Percentiles rank a stretch among this genome's conserved stretches.
These are phyloP conservation scores for Sporopachydermia lactativora DNA, from an alignment of 805 yeast genomes.

Conservation along the genomic window DNA sequence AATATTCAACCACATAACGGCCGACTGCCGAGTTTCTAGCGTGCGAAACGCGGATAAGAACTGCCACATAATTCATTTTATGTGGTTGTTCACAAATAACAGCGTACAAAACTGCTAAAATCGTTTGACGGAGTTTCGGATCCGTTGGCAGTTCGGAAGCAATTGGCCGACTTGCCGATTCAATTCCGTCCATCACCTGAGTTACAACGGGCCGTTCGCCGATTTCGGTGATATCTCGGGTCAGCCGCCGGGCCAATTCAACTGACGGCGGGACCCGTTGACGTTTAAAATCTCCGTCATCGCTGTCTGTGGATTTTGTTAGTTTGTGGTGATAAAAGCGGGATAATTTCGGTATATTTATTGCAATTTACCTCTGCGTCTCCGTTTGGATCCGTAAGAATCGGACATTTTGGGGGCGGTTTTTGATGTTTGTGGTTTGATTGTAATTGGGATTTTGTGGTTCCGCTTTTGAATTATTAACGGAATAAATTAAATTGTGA, in stretches of 20 bases:
- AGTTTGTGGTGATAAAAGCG: no score
- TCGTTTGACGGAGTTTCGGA: constrained; percentile 40
- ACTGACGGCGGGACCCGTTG: constrained; percentile 8
- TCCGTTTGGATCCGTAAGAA: background rate
- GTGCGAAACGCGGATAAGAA: constrained; percentile 52
- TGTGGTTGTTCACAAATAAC: constrained; percentile 83
- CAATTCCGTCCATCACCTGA: constrained; percentile 22
- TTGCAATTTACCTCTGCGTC: constrained; percentile 1
- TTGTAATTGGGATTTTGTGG: no score
- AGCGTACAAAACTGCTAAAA: constrained; percentile 52
- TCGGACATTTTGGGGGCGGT: no score
- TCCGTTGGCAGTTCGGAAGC: constrained; percentile 51
- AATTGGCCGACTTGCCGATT: constrained; percentile 53
- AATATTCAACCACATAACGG: constrained; percentile 49
- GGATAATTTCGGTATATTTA: no score
- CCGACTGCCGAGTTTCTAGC: constrained; percentile 53
- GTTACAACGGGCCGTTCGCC: constrained; percentile 35
- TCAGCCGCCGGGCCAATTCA: constrained; percentile 8
- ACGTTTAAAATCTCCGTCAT: constrained; percentile 19
- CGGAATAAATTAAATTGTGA: no score
- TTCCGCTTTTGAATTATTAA: no score
- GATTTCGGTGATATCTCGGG: constrained; percentile 34
- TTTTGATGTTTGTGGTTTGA: no score
- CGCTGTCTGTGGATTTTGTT: background rate
- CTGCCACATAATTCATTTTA: constrained; percentile 59